A percentile compares a stretch with the other conserved stretches of the same genome.
phyloP scores from a whole-genome alignment of 768 basidiomycete species.

The Russula sp. region DNA sequence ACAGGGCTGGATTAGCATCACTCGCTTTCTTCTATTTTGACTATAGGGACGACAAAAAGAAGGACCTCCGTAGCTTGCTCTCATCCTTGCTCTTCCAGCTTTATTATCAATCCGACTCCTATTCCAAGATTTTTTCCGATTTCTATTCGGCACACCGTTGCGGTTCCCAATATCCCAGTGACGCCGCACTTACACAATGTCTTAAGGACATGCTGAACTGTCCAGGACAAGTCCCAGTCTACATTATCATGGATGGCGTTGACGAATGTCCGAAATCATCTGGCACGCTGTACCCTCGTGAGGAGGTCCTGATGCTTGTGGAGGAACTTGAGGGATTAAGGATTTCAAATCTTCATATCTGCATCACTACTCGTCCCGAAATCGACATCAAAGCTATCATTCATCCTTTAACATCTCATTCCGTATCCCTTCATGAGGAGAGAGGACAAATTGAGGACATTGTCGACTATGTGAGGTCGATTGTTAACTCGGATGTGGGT shows the following conservation, averaged over 20 bases:
- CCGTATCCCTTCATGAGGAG: not conserved
- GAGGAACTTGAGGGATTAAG: not conserved
- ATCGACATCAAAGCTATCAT: not conserved
- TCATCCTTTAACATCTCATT: not conserved
- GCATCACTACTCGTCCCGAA: constrained; percentile 1
- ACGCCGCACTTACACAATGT: not conserved
- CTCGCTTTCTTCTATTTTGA: not conserved
- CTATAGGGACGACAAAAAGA: not conserved
- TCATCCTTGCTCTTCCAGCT: not conserved
- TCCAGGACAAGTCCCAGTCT: not conserved
- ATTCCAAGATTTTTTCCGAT: not conserved
- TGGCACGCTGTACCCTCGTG: not conserved
- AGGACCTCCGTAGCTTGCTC: not conserved
- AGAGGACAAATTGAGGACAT: not conserved
- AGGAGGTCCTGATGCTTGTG: not conserved
- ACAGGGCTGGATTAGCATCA: not conserved
- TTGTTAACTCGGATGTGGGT: not conserved
- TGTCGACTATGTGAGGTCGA: not conserved
- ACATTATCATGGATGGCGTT: not conserved
- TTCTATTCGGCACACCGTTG: not conserved
- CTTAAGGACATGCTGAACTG: not conserved
- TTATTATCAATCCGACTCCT: not conserved
- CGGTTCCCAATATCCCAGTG: not conserved
- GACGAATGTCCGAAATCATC: constrained; percentile 1
- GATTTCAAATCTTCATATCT: not conserved